Base-by-base conservation (phyloP, 306 rosid species). In the Carpinus fangiana region DNA sequence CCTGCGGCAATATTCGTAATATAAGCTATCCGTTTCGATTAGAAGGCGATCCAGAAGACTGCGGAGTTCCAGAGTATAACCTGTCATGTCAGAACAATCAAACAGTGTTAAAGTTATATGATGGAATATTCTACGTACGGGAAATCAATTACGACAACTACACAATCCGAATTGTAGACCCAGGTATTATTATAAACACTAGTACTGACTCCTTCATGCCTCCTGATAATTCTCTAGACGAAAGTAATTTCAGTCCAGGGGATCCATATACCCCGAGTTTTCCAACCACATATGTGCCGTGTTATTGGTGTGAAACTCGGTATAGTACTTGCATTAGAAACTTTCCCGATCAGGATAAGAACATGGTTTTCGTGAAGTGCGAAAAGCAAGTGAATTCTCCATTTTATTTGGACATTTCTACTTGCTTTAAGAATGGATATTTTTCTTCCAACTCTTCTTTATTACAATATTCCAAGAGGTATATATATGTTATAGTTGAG, bases 41-140 rank as follows among this genome's bases (percentile, higher is more conserved):
- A 79, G 64, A 1, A 36, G 11, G 11, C 0, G 83, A 79, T 7
- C 77, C 84, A 12, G 0, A 1, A 1, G 0, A 0, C 0, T 82
- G 87, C 4, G 84, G 87, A 4, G 1, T 3, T 4, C 1, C 0
- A 0, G 0, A 0, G 0, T 69, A 78, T 51, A 57, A 13, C 8
- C 11, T 74, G 4, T 53, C 73, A 0, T 88, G 89, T 21, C 82
- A 82, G 11, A n/a, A n/a, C n/a, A 69, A 84, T 54, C 3, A 12
- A 3, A 69, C 90, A 0, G 11, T 73, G 10, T 8, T 76, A 1
- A 2, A 0, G 12, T 4, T 70, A 3, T 14, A 1, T 1, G 1
- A 20, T 0, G 69, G 31, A 45, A 78, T 7, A 55, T 87, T 48
- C 34, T 31, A 31, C 34, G 34, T 31, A 31, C 34, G 2, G 34